These are phyloP conservation scores for Aspergillus pseudotamarii DNA, from an alignment of 2,329 filamentous ascomycete genomes.

Conservation along the genomic window DNA sequence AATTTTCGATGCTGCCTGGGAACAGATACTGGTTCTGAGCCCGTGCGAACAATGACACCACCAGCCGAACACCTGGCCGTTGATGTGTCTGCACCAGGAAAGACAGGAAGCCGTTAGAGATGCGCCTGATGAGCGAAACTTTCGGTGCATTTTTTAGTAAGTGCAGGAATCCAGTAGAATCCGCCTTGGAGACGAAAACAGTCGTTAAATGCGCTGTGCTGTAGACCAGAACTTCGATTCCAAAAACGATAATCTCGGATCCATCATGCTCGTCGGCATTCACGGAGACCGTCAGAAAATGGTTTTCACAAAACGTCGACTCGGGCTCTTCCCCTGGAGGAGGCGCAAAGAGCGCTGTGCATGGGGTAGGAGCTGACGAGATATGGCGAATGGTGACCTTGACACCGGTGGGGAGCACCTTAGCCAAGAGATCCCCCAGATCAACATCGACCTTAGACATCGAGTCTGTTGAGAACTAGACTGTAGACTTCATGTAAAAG, in stretches of 20 bases:
- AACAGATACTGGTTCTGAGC: constrained; percentile 94
- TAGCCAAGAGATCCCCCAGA: constrained; percentile 52
- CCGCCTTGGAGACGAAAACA: constrained; percentile 93
- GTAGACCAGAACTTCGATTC: constrained; percentile 86
- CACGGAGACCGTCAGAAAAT: constrained; percentile 69
- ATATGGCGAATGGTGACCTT: constrained; percentile 79
- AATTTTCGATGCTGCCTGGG: constrained; percentile 83
- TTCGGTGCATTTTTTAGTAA: constrained; percentile 62
- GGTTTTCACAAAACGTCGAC: constrained; percentile 81
- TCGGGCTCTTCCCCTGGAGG: constrained; percentile 72
- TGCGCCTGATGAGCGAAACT: constrained; percentile 69
- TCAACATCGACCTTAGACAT: constrained; percentile 37
- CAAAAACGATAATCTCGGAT: constrained; percentile 71
- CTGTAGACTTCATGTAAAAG: constrained; percentile 1
- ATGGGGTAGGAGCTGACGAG: constrained; percentile 77
- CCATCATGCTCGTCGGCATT: constrained; percentile 27
- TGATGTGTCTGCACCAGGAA: constrained; percentile 71
- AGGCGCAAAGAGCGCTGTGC: constrained; percentile 76
- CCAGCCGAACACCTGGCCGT: constrained; percentile 66
- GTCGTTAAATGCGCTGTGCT: constrained; percentile 78
- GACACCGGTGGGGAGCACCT: constrained; percentile 55
- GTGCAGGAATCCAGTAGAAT: constrained; percentile 86
- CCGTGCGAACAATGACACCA: constrained; percentile 88
- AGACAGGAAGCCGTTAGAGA: constrained; percentile 74
- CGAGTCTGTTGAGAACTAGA: constrained; percentile 7